phyloP scores from a whole-genome alignment of 1,284 basidiomycete genomes.

The Marasmius tenuissimus region DNA sequence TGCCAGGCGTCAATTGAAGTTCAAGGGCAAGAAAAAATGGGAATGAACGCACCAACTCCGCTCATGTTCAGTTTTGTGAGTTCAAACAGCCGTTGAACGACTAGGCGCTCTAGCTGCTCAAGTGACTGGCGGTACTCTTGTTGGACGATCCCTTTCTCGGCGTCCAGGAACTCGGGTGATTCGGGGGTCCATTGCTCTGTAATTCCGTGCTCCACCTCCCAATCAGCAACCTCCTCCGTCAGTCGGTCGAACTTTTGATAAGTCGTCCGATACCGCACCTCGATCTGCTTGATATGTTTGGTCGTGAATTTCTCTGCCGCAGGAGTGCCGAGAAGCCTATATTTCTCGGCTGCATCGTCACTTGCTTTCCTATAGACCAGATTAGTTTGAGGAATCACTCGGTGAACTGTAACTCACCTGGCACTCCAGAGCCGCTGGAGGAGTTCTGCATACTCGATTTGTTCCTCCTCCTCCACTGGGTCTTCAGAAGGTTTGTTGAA shows the following conservation, averaged over 20 bases:
- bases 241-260: not conserved
- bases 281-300: not conserved
- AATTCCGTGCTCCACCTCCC: conserved; percentile 12
- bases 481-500: conserved; percentile 15
- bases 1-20: not conserved
- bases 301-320: not conserved
- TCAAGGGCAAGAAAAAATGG: not conserved
- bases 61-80: conserved; percentile 8
- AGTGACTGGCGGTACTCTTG: conserved; percentile 19
- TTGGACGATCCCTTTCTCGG: not conserved
- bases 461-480: conserved; percentile 3
- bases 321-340: not conserved
- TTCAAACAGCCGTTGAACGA: conserved; percentile 24
- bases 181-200: conserved; percentile 8
- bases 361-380: not conserved
- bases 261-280: not conserved
- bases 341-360: not conserved
- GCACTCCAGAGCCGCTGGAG: conserved; percentile 9
- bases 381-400: no score
- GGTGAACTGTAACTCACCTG: no score
- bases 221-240: conserved; percentile 1
- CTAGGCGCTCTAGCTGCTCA: conserved; percentile 19
- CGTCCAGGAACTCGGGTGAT: conserved; percentile 9
- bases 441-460: conserved; percentile 17
- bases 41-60: not conserved